phyloP scores from a whole-genome alignment of 495 filamentous ascomycete species.

The Aspergillus sclerotioniger region DNA sequence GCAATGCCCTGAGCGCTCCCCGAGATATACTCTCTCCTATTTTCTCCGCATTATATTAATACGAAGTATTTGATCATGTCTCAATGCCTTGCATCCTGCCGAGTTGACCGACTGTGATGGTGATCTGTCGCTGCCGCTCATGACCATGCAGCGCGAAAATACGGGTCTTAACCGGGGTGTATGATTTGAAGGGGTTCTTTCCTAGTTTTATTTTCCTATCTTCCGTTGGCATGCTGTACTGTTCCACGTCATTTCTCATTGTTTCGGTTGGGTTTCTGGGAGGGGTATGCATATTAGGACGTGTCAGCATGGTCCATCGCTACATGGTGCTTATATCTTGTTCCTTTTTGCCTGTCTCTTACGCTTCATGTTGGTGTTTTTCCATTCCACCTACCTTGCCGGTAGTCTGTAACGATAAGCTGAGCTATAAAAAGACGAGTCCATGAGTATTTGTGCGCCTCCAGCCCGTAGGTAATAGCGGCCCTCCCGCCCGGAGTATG shows the following conservation, averaged over 20 bases:
- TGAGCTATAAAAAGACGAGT: constrained; percentile 17
- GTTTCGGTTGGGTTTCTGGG: constrained; percentile 34
- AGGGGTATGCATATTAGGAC: constrained; percentile 29
- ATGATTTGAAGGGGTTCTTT: constrained; percentile 24
- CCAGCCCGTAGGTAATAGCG: constrained; percentile 9
- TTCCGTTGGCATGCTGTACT: constrained; percentile 25
- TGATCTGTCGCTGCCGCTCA: constrained; percentile 29
- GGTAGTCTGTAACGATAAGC: constrained; percentile 21
- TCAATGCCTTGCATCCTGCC: constrained; percentile 28
- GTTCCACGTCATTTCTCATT: constrained; percentile 38
- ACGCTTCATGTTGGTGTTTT: constrained; percentile 19
- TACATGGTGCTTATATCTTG: constrained; percentile 21
- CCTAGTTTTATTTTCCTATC: not conserved
- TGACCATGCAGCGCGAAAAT: constrained; percentile 21
- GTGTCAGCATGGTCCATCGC: constrained; percentile 24
- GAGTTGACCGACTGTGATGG: constrained; percentile 27
- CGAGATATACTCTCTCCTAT: constrained; percentile 15
- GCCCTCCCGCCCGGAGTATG: too few species aligned
- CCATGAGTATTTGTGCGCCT: constrained; percentile 15
- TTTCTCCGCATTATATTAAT: constrained; percentile 19
- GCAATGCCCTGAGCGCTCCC: constrained; percentile 33
- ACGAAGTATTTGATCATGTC: constrained; percentile 25
- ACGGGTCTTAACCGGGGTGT: constrained; percentile 21
- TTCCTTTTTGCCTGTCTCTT: constrained; percentile 14
- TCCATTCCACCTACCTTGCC: constrained; percentile 15